Evolutionary conservation across 257 asterid species (phyloP).

Genomic region (Nyctanthes arbortristis): DNA sequence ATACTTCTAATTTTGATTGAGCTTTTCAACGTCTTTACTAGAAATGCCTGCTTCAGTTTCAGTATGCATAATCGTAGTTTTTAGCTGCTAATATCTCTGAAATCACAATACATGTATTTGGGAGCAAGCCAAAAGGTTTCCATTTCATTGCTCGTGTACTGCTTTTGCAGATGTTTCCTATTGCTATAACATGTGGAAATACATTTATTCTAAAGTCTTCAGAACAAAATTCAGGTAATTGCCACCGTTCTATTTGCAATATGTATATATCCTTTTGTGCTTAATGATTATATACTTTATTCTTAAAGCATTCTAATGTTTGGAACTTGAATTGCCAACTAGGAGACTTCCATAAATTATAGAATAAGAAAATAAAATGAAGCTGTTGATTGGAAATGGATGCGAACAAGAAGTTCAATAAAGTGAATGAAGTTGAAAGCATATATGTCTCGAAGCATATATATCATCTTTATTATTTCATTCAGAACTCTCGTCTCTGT

Average conservation of each 20-base stretch:
- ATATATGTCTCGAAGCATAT: background rate
- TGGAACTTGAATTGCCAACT: background rate
- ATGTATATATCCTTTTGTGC: background rate
- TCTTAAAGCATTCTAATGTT: background rate
- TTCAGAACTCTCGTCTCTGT: too few species aligned
- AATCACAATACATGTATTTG: background rate
- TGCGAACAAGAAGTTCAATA: background rate
- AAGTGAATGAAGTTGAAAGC: background rate
- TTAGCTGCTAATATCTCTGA: background rate
- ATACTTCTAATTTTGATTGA: background rate
- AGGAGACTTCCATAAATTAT: background rate
- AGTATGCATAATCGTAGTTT: background rate
- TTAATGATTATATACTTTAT: background rate
- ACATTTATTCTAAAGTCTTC: slow-evolving; percentile 47
- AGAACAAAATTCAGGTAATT: slow-evolving; percentile 47
- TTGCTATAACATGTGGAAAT: slow-evolving; percentile 55
- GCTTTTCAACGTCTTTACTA: slow-evolving; percentile 2
- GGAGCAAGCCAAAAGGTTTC: background rate
- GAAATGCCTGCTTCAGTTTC: background rate
- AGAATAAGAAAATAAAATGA: background rate
- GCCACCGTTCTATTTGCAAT: background rate
- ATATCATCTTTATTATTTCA: background rate
- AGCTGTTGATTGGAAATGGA: background rate
- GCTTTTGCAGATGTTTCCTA: slow-evolving; percentile 46
- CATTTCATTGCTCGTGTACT: slow-evolving; percentile 8